These are phyloP conservation scores for Eucommia ulmoides DNA, from an alignment of 257 asterid species.

Conservation along the genomic window DNA sequence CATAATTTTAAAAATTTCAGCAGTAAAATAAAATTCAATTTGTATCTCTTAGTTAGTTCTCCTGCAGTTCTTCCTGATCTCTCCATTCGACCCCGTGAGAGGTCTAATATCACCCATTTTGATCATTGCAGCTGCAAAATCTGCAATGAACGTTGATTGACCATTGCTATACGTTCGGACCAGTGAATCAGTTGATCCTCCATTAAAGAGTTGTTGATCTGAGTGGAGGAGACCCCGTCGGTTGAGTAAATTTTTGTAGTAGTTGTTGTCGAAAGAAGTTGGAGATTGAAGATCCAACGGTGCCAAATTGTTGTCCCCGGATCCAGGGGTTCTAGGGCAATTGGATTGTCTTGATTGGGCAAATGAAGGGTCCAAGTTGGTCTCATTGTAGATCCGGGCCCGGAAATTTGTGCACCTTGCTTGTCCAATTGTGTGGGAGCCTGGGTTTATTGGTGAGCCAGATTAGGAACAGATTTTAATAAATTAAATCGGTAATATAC, in stretches of 20 bases:
- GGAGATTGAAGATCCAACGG: slow-evolving; percentile 65
- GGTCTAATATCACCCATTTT: slow-evolving; percentile 73
- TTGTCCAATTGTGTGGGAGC: slow-evolving; percentile 82
- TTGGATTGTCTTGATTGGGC: slow-evolving; percentile 35
- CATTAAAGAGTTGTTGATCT: slow-evolving; percentile 70
- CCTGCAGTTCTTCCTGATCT: slow-evolving; percentile 75
- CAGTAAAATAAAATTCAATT: no score
- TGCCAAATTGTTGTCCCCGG: slow-evolving; percentile 78
- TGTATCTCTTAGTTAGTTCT: slow-evolving; percentile 22
- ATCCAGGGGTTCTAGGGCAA: slow-evolving; percentile 53
- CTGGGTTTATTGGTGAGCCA: no score
- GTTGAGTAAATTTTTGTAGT: slow-evolving; percentile 46
- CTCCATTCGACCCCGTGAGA: slow-evolving; percentile 68
- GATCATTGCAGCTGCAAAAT: slow-evolving; percentile 56
- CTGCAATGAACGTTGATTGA: slow-evolving; percentile 28
- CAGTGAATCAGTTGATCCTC: slow-evolving; percentile 46
- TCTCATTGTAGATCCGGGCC: slow-evolving; percentile 66
- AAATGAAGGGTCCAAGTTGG: slow-evolving; percentile 38
- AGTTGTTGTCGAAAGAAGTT: slow-evolving; percentile 52
- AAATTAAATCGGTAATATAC: no score
- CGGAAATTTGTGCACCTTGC: slow-evolving; percentile 83
- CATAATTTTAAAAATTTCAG: no score
- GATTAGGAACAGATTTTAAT: no score
- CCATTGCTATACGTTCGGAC: slow-evolving; percentile 33
- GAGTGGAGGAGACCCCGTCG: slow-evolving; percentile 75